These are phyloP conservation scores for Erysimum cheiranthoides DNA, from an alignment of 345 rosid species.

Conservation along the genomic window DNA sequence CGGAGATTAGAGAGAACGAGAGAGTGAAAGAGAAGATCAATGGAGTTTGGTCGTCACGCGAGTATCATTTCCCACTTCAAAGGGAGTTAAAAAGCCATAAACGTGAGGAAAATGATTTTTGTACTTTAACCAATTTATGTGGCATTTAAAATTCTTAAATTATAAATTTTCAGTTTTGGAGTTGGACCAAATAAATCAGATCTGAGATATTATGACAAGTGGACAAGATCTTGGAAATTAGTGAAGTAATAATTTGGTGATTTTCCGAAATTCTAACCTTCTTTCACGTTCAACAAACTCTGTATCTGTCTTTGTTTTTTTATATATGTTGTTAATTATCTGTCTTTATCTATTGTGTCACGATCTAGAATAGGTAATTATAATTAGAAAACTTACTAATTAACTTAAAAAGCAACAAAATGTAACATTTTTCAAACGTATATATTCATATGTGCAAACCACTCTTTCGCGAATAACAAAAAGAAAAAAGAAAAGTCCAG, in stretches of 20 bases:
- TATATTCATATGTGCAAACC: slow-evolving; percentile 24
- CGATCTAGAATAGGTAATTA: background rate
- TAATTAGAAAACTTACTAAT: background rate
- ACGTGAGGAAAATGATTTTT: slow-evolving; percentile 30
- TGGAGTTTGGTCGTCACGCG: slow-evolving; percentile 44
- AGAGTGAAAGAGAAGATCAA: slow-evolving; percentile 11
- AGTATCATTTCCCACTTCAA: slow-evolving; percentile 40
- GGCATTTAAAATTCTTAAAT: too few relatives aligned
- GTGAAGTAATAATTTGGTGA: background rate
- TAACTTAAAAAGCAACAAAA: background rate
- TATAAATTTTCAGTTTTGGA: too few relatives aligned
- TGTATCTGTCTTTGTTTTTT: background rate
- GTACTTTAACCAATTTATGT: background rate
- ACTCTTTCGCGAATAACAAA: slow-evolving; percentile 3
- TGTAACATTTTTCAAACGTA: background rate
- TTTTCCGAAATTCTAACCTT: background rate
- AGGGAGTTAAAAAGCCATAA: slow-evolving; percentile 2
- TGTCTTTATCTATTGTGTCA: slow-evolving; percentile 8
- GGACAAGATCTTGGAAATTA: slow-evolving; percentile 13
- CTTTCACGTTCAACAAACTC: slow-evolving; percentile 21
- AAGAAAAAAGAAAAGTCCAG: background rate
- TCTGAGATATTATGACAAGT: background rate
- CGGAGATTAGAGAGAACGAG: slow-evolving; percentile 14
- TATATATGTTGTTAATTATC: background rate
- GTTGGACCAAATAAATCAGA: background rate